These are phyloP conservation scores for Paraglomus brasilianum DNA, from an alignment of 192 early-diverging fungal genomes.

Conservation along the genomic window DNA sequence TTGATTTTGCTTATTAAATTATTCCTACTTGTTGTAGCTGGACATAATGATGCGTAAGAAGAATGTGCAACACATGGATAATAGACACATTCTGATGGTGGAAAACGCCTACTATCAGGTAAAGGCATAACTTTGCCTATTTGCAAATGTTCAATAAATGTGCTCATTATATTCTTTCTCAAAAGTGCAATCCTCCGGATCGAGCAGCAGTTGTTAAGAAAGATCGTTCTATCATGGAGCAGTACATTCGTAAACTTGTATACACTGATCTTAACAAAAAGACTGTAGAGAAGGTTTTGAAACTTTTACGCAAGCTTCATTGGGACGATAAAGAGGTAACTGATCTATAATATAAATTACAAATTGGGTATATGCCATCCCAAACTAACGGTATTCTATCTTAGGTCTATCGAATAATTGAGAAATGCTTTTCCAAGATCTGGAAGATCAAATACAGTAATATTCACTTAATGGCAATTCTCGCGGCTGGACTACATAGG, in stretches of 20 bases:
- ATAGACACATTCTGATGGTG: constrained; percentile 79
- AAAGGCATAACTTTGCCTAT: background rate
- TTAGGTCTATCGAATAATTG: constrained; percentile 56
- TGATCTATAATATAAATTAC: background rate
- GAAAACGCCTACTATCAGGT: constrained; percentile 91
- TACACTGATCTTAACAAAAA: constrained; percentile 79
- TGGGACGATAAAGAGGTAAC: constrained; percentile 69
- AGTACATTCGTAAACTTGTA: constrained; percentile 85
- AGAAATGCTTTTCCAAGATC: constrained; percentile 82
- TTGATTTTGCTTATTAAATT: too few relatives aligned
- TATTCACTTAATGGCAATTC: constrained; percentile 77
- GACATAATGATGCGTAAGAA: constrained; percentile 94
- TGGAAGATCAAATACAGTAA: constrained; percentile 94
- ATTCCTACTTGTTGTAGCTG: constrained; percentile 59
- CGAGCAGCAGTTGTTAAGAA: constrained; percentile 60
- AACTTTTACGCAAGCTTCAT: constrained; percentile 77
- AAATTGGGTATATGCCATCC: background rate
- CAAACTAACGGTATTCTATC: background rate
- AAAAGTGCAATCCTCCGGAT: constrained; percentile 79
- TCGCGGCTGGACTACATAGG: constrained; percentile 71
- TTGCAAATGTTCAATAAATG: constrained; percentile 18
- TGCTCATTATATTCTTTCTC: constrained; percentile 9
- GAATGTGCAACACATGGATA: constrained; percentile 80
- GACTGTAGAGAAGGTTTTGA: constrained; percentile 65
- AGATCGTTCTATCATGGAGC: constrained; percentile 76